These are phyloP conservation scores for Canariomyces notabilis DNA, from an alignment of 2,329 filamentous ascomycete genomes.

Conservation along the genomic window DNA sequence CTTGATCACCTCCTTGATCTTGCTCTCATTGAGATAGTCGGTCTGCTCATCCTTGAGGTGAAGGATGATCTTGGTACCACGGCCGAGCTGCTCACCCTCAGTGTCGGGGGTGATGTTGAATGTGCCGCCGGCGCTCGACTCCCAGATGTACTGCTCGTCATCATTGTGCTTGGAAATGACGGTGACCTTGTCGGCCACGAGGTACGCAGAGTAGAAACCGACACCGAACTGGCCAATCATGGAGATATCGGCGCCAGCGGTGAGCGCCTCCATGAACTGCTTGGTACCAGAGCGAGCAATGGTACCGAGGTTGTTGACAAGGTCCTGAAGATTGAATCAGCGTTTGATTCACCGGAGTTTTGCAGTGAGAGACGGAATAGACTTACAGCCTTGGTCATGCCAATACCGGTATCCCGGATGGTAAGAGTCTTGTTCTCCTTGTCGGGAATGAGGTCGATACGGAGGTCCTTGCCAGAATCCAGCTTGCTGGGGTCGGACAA, in stretches of 20 bases:
- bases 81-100: slow-evolving; percentile 83
- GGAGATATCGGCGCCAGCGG: slow-evolving; percentile 96
- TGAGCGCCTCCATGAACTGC: slow-evolving; percentile 99
- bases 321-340: slow-evolving; percentile 60
- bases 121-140: slow-evolving; percentile 94
- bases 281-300: slow-evolving; percentile 99
- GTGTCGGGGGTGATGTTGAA: slow-evolving; percentile 91
- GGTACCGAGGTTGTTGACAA: slow-evolving; percentile 99
- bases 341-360: not conserved
- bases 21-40: slow-evolving; percentile 97
- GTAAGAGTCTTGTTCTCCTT: slow-evolving; percentile 97
- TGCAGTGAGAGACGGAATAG: not conserved
- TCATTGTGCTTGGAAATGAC: slow-evolving; percentile 99
- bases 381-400: slow-evolving; percentile 99
- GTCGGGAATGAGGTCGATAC: slow-evolving; percentile 98
- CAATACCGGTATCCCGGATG: slow-evolving; percentile 96
- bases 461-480: slow-evolving; percentile 94
- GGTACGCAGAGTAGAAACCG: slow-evolving; percentile 99
- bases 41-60: slow-evolving; percentile 99
- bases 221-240: slow-evolving; percentile 99
- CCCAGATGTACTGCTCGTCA: slow-evolving; percentile 99
- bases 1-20: slow-evolving; percentile 99
- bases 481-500: slow-evolving; percentile 97
- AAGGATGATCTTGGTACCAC: slow-evolving; percentile 96
- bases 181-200: slow-evolving; percentile 92